Evolutionary conservation across 257 asterid species (phyloP).

Genomic region (Schizonepeta tenuifolia): DNA sequence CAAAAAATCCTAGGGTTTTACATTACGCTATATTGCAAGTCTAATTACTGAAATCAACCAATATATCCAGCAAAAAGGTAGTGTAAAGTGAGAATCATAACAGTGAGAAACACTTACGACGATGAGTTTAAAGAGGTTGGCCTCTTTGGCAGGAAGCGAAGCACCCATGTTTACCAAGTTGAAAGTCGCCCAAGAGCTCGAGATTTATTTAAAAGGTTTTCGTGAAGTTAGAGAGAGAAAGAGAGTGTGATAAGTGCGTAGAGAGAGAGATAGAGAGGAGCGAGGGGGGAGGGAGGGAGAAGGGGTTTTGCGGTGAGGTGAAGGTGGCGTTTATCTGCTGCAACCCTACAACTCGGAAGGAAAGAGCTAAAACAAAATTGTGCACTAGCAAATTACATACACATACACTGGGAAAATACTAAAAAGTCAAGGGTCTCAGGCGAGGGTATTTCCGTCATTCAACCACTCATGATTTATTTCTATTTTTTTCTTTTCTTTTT

Average conservation of each 20-base stretch:
- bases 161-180: conserved; percentile 68
- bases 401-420: conserved; percentile 22
- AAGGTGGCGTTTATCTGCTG: conserved; percentile 88
- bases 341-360: conserved; percentile 69
- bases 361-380: conserved; percentile 6
- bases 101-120: conserved; percentile 66
- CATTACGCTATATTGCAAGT: conserved; percentile 23
- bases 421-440: conserved; percentile 30
- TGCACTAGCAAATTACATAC: background rate
- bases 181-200: conserved; percentile 22
- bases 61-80: conserved; percentile 25
- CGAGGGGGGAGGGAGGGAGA: conserved; percentile 22
- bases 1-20: conserved; percentile 49
- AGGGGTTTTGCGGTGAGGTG: conserved; percentile 36
- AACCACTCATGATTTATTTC: background rate
- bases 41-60: background rate
- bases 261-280: conserved; percentile 20
- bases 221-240: conserved; percentile 28
- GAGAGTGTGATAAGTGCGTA: conserved; percentile 24
- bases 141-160: conserved; percentile 97
- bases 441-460: conserved; percentile 21
- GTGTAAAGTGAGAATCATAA: conserved; percentile 10
- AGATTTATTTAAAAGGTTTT: conserved; percentile 24
- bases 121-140: conserved; percentile 97
- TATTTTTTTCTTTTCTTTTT: background rate